phyloP scores from a whole-genome alignment of 768 basidiomycete species.

The Lentinula boryana region DNA sequence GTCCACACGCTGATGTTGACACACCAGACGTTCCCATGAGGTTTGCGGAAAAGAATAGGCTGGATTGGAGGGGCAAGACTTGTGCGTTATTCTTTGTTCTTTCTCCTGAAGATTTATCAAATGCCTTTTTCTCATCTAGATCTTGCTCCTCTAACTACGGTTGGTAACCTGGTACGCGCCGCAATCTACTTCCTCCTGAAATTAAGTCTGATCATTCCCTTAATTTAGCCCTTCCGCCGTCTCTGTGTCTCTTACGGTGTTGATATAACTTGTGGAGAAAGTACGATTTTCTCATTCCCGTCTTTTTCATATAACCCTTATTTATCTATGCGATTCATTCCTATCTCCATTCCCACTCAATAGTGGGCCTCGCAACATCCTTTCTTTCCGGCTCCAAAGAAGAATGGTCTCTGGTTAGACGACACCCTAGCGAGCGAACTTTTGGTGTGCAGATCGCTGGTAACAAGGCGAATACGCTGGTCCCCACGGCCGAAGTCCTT shows the following conservation, averaged over 20 bases:
- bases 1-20: constrained; percentile 33
- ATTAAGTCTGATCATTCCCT: neutral
- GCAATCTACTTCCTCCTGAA: neutral
- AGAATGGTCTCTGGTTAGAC: constrained; percentile 90
- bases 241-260: constrained; percentile 83
- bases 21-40: constrained; percentile 66
- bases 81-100: constrained; percentile 41
- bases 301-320: neutral
- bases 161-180: constrained; percentile 78
- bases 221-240: constrained; percentile 79
- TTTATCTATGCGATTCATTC: neutral
- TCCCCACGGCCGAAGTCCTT: constrained; percentile 77
- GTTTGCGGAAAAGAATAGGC: constrained; percentile 77
- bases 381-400: constrained; percentile 85
- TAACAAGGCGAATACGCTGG: constrained; percentile 73
- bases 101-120: neutral
- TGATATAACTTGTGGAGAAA: constrained; percentile 95
- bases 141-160: constrained; percentile 79
- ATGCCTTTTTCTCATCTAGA: constrained; percentile 15
- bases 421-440: constrained; percentile 79
- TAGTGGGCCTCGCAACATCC: constrained; percentile 91
- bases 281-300: constrained; percentile 28
- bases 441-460: constrained; percentile 96
- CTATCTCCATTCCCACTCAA: neutral
- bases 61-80: constrained; percentile 83